Base-by-base conservation (phyloP, 2,329 filamentous ascomycete species). In the Cercospora sesami region DNA sequence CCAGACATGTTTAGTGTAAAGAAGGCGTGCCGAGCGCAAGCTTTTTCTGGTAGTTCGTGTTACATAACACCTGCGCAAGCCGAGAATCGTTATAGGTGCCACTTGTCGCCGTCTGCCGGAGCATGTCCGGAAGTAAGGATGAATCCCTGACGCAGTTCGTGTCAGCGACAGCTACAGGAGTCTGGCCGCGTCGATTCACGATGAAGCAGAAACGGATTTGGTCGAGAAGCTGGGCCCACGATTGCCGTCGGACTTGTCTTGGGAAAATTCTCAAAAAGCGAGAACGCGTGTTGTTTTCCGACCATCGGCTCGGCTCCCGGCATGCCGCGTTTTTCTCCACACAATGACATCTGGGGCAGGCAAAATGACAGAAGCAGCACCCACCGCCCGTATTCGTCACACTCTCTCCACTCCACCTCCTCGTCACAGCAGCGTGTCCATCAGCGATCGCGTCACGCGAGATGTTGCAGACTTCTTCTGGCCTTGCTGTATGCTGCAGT, bases 61-160 rank as follows among this genome's bases (percentile, higher is more conserved):
- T 63, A 63, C 30, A 48, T 63, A 63, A 63, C 21, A 53, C 42
- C 23, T 63, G 60, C 26, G 48, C 60, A 45, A 45, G 30, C 31
- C 28, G 23, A 31, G 61, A 33, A 31, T 55, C 23, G n/a, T 55
- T 55, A 55, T 63, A 63, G 61, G 45, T 55, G 48, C n/a, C 28
- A 48, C 42, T 28, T 16, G 31, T 23, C 45, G 18, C 23, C 23
- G 60, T 28, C 16, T 51, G 28, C 18, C 60, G 60, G 60, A 48
- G 10, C 21, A 31, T 30, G 36, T 28, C n/a, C 60, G 60, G 23
- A 23, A 51, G 39, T 51, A 42, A 21, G 39, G 60, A 51, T 45
- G 6, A 9, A 45, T 62, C 60, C 60, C 18, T 48, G 60, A 30
- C 28, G 30, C 16, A 12, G 55, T 31, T 59, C 30, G 55, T 59